phyloP scores from a whole-genome alignment of 1,284 basidiomycete species.

The Cronartium quercuum region DNA sequence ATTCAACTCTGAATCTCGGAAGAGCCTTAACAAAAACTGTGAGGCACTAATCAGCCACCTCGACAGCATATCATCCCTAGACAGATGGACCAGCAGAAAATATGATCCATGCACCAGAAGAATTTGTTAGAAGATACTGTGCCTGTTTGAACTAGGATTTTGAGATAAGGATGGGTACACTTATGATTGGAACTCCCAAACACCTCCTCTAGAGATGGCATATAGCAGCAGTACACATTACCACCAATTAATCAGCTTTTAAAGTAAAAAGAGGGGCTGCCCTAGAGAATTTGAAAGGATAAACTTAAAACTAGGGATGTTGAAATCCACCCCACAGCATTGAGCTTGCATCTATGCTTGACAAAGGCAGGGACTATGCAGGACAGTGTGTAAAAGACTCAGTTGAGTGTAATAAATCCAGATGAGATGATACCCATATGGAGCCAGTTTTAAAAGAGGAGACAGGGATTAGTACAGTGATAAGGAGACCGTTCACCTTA shows the following conservation, averaged over 20 bases:
- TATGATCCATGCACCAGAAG: slow-evolving; percentile 1
- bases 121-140: slow-evolving; percentile 16
- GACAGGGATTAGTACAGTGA: too few relatives aligned
- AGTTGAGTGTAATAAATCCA: too few relatives aligned
- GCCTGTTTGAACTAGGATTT: neutral
- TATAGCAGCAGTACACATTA: neutral
- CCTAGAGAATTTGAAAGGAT: too few relatives aligned
- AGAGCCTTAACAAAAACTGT: slow-evolving; percentile 48
- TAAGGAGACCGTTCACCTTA: neutral
- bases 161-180: slow-evolving; percentile 5
- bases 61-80: neutral
- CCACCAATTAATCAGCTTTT: neutral
- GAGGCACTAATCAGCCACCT: slow-evolving; percentile 47
- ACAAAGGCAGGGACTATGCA: too few relatives aligned
- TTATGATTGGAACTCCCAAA: neutral
- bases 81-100: slow-evolving; percentile 46
- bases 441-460: too few relatives aligned
- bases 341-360: too few relatives aligned
- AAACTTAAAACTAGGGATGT: too few relatives aligned
- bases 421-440: too few relatives aligned
- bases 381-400: too few relatives aligned
- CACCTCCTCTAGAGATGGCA: slow-evolving; percentile 1
- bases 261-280: neutral
- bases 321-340: too few relatives aligned
- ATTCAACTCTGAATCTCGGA: slow-evolving; percentile 54